Percentiles rank a stretch among this genome's conserved stretches.
phyloP scores from a whole-genome alignment of 768 basidiomycete species.

The Exsudoporus frostii region DNA sequence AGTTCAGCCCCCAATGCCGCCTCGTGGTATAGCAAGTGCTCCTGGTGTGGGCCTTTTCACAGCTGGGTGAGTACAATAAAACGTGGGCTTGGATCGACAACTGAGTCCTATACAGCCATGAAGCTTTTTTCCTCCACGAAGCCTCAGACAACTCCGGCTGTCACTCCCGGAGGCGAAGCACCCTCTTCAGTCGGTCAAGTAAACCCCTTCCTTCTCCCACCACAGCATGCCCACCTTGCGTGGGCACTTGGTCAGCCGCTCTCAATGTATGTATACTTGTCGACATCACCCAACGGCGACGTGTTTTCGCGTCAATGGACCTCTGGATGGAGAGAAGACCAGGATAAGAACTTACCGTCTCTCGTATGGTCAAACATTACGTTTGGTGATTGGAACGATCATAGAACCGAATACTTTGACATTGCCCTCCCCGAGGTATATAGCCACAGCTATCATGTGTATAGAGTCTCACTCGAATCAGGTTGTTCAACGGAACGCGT shows the following conservation, averaged over 20 bases:
- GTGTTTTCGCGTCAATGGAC: constrained; percentile 56
- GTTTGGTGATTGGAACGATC: constrained; percentile 73
- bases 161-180: constrained; percentile 21
- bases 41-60: constrained; percentile 61
- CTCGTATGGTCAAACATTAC: constrained; percentile 78
- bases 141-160: constrained; percentile 29
- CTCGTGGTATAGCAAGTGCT: constrained; percentile 56
- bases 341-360: constrained; percentile 53
- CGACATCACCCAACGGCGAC: constrained; percentile 60
- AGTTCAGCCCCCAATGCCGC: constrained; percentile 4
- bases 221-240: constrained; percentile 49
- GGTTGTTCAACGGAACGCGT: constrained; percentile 75
- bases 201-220: constrained; percentile 52
- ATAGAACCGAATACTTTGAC: constrained; percentile 51
- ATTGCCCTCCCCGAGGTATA: constrained; percentile 68
- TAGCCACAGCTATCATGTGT: background rate
- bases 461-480: constrained; percentile 28
- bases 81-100: background rate
- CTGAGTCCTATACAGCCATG: constrained; percentile 34
- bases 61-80: constrained; percentile 48
- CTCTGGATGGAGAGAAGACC: constrained; percentile 45
- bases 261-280: constrained; percentile 71
- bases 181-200: constrained; percentile 24
- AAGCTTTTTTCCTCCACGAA: constrained; percentile 42
- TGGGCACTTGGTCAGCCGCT: constrained; percentile 62